Evolutionary conservation across 495 filamentous ascomycete genomes (phyloP).

Genomic region (Xylaria cubensis): DNA sequence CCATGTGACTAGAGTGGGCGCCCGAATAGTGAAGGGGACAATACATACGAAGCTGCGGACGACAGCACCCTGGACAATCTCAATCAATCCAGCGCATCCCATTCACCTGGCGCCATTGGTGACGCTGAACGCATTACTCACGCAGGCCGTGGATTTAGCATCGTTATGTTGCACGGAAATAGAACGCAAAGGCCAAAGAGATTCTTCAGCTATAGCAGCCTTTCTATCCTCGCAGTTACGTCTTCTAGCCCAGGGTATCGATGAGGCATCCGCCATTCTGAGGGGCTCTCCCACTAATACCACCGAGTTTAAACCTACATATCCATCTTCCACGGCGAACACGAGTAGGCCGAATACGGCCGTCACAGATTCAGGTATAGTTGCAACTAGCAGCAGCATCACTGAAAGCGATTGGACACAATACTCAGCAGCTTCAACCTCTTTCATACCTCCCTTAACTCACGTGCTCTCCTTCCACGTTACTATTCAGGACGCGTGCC

Average conservation of each 20-base stretch:
- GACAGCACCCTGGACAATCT: conserved; percentile 55
- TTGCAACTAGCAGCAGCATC: conserved; percentile 20
- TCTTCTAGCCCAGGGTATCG: conserved; percentile 75
- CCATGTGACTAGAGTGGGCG: conserved; percentile 81
- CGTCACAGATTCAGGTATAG: conserved; percentile 13
- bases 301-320: conserved; percentile 8
- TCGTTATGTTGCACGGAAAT: conserved; percentile 72
- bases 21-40: conserved; percentile 73
- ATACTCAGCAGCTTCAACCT: conserved; percentile 28
- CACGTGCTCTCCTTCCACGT: conserved; percentile 74
- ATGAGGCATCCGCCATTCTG: conserved; percentile 68
- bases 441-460: conserved; percentile 50
- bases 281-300: conserved; percentile 58
- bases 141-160: conserved; percentile 77
- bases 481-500: conserved; percentile 74
- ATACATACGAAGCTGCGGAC: conserved; percentile 58
- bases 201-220: conserved; percentile 62
- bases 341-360: conserved; percentile 16
- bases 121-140: conserved; percentile 75
- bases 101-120: conserved; percentile 72
- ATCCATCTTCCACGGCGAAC: conserved; percentile 38
- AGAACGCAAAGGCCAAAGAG: conserved; percentile 37
- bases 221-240: conserved; percentile 84
- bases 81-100: conserved; percentile 59
- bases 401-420: conserved; percentile 27